These are phyloP conservation scores for Malus sieversii DNA, from an alignment of 306 rosid species.

Conservation along the genomic window DNA sequence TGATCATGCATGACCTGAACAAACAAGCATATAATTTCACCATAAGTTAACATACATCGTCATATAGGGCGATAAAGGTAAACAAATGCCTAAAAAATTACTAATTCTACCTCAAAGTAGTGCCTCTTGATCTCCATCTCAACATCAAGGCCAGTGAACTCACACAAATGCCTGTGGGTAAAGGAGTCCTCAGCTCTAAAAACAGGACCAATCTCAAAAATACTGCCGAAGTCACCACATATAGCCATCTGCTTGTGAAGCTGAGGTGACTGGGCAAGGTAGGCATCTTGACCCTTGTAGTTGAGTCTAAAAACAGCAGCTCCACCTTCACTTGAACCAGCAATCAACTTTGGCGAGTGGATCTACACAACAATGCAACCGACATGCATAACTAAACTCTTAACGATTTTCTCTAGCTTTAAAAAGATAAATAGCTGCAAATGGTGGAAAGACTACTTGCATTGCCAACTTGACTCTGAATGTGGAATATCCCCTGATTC, in stretches of 20 bases:
- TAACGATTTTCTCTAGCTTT: neutral
- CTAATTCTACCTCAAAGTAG: constrained; percentile 64
- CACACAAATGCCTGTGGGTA: constrained; percentile 90
- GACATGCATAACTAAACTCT: neutral
- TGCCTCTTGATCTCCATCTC: constrained; percentile 83
- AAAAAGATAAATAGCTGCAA: neutral
- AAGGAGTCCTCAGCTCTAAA: constrained; percentile 86
- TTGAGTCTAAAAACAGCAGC: constrained; percentile 83
- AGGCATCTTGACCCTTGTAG: constrained; percentile 68
- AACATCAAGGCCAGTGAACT: constrained; percentile 87
- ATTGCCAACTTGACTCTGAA: constrained; percentile 51
- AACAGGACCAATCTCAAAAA: constrained; percentile 83
- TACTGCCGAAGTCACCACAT: constrained; percentile 76
- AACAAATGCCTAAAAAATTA: neutral
- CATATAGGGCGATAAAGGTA: constrained; percentile 3
- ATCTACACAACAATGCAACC: constrained; percentile 36
- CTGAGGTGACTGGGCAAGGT: constrained; percentile 96
- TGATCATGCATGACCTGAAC: constrained; percentile 64
- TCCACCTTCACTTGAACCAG: constrained; percentile 96
- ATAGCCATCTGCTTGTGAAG: constrained; percentile 94
- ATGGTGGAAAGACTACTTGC: constrained; percentile 19
- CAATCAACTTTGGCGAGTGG: constrained; percentile 77
- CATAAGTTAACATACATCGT: constrained; percentile 5
- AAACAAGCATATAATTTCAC: constrained; percentile 7
- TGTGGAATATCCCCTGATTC: constrained; percentile 69